These are phyloP conservation scores for Lagenaria siceraria DNA, from an alignment of 306 rosid genomes.

Conservation along the genomic window DNA sequence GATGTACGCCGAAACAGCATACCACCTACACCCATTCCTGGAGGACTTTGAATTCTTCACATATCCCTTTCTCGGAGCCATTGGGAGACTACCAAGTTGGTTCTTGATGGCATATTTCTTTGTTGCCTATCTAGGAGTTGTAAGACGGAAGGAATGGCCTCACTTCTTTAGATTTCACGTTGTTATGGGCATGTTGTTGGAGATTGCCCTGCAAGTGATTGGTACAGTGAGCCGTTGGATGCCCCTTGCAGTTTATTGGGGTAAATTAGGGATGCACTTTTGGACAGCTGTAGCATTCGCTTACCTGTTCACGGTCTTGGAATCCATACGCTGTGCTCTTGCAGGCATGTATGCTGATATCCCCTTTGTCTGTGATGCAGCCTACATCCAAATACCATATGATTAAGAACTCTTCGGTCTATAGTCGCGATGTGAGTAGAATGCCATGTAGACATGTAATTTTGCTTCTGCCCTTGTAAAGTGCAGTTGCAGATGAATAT, in stretches of 20 bases:
- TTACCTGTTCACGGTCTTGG: slow-evolving; percentile 68
- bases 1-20: slow-evolving; percentile 97
- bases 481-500: not conserved
- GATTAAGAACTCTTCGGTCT: slow-evolving; percentile 27
- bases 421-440: not conserved
- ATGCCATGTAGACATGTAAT: not conserved
- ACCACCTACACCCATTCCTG: slow-evolving; percentile 62
- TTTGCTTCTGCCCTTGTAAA: not conserved
- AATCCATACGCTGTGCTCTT: slow-evolving; percentile 74
- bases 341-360: slow-evolving; percentile 84
- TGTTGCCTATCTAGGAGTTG: slow-evolving; percentile 79
- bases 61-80: slow-evolving; percentile 69
- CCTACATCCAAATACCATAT: slow-evolving; percentile 82
- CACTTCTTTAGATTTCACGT: slow-evolving; percentile 91
- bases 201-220: slow-evolving; percentile 79
- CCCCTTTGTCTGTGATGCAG: slow-evolving; percentile 84
- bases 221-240: slow-evolving; percentile 92
- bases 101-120: slow-evolving; percentile 89
- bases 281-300: slow-evolving; percentile 38
- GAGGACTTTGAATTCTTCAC: slow-evolving; percentile 46
- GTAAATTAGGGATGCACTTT: slow-evolving; percentile 88
- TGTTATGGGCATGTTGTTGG: slow-evolving; percentile 86
- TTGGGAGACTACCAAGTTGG: slow-evolving; percentile 83
- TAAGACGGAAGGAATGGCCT: slow-evolving; percentile 97
- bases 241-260: slow-evolving; percentile 72